Base-by-base conservation (phyloP, 2,329 filamentous ascomycete species). In the Trichophyton mentagrophytes region DNA sequence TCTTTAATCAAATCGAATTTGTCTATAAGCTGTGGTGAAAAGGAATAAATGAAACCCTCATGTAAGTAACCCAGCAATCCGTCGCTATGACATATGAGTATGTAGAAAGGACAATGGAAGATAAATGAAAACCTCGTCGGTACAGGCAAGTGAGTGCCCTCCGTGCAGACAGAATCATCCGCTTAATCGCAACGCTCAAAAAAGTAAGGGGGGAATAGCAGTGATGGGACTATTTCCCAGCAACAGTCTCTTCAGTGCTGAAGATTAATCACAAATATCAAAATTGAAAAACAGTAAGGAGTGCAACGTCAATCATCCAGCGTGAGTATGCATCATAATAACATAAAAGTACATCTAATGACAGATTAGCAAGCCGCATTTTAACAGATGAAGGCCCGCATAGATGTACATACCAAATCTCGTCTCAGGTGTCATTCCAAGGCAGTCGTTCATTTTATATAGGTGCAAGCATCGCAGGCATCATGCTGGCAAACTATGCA, bases 401-500 rank as follows among this genome's bases (percentile, higher is more conserved):
- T 33, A 20, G n/a, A 33, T 44, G 3, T 27, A 15, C 46, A 27
- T 33, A 17, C 20, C 15, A 42, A 33, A n/a, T 30, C 6, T 25
- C n/a, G 8, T 22, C 8, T 38, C 33, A 36, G 22, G 53, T 13
- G 30, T 27, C 20, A 60, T 38, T 27, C 8, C 9, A 8, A 30
- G 25, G 22, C 8, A 40, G 13, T 5, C 15, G 3, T 38, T 60
- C 58, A 68, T 57, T 73, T 73, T 58, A 73, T 66, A 44, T 66
- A 60, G 1, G 36, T 57, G 67, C 73, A 75, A 13, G 9, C 3
- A 4, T 1, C 0, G 67, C 74, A 76, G 27, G 64, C 66, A 13
- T 44, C 42, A 25, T 76, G 74, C 1, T 67, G 1, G 66, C 74
- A 76, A 0, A 44, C 60, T 2, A 73, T 64, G 58, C 74, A 76